These are phyloP conservation scores for Phanerochaete sordida DNA, from an alignment of 768 basidiomycete genomes.

Conservation along the genomic window DNA sequence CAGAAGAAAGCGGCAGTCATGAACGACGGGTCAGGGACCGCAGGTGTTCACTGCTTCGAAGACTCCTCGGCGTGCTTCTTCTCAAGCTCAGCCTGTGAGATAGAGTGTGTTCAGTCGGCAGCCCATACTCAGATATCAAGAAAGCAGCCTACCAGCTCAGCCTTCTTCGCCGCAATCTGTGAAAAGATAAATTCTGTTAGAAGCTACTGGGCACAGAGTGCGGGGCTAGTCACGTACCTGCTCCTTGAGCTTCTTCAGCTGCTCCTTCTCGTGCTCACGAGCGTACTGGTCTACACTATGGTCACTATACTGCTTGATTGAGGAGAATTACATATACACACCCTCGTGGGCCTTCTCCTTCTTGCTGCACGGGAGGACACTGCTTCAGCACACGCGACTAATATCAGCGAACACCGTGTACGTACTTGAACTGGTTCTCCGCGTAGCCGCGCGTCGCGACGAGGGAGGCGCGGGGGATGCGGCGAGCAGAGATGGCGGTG, in stretches of 20 bases:
- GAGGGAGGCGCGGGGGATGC: slow-evolving; percentile 28
- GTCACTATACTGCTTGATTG: neutral
- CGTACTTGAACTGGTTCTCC: slow-evolving; percentile 61
- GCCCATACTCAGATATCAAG: neutral
- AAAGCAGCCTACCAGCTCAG: slow-evolving; percentile 25
- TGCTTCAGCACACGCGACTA: neutral
- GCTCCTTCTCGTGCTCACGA: slow-evolving; percentile 52
- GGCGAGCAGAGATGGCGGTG: slow-evolving; percentile 32
- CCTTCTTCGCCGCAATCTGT: slow-evolving; percentile 30
- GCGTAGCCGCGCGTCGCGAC: slow-evolving; percentile 59
- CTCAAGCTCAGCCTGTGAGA: slow-evolving; percentile 28
- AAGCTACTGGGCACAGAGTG: neutral
- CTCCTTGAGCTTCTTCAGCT: slow-evolving; percentile 55
- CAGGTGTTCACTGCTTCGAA: no score
- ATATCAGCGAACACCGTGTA: neutral
- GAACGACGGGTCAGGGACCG: no score
- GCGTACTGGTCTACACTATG: slow-evolving; percentile 57
- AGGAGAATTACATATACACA: slow-evolving; percentile 21
- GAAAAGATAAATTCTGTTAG: neutral
- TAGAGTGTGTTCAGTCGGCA: neutral
- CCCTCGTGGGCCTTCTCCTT: slow-evolving; percentile 75
- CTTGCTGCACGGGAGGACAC: slow-evolving; percentile 40
- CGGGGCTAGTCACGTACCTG: slow-evolving; percentile 36
- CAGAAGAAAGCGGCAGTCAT: no score
- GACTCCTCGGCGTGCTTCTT: slow-evolving; percentile 18